Conservation (phyloP, 441 rosid species). For the Arabidopsis hybrid region DNA sequence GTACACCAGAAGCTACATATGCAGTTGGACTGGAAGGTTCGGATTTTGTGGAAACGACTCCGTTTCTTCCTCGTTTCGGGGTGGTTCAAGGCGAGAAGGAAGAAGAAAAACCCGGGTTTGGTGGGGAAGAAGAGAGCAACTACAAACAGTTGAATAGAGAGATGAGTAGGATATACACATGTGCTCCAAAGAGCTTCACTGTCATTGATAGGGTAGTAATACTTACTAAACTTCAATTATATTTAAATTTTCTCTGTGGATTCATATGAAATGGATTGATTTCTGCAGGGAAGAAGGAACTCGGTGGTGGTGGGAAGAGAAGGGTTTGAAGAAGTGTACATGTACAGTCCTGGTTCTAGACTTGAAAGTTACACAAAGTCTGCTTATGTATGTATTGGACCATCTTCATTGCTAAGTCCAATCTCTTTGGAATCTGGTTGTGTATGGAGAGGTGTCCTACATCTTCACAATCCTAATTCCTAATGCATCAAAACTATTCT, state of each 20-base stretch:
- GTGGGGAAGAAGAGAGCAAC: slow-evolving; percentile 71
- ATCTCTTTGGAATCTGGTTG: slow-evolving; percentile 63
- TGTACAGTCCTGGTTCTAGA: slow-evolving; percentile 84
- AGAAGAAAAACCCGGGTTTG: slow-evolving; percentile 29
- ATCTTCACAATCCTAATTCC: slow-evolving; percentile 76
- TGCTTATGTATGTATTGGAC: slow-evolving; percentile 75
- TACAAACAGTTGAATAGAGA: slow-evolving; percentile 69
- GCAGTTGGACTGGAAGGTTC: slow-evolving; percentile 80
- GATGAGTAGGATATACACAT: slow-evolving; percentile 83
- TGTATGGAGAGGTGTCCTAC: slow-evolving; percentile 75
- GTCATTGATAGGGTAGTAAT: slow-evolving; percentile 72
- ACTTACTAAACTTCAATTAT: not conserved
- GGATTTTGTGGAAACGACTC: slow-evolving; percentile 52
- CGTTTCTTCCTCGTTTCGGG: slow-evolving; percentile 55
- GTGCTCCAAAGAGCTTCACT: slow-evolving; percentile 75
- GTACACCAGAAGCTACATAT: slow-evolving; percentile 85
- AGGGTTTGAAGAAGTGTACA: slow-evolving; percentile 78
- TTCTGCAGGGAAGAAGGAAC: slow-evolving; percentile 82
- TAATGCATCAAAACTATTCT: slow-evolving; percentile 18
- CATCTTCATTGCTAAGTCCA: slow-evolving; percentile 74
- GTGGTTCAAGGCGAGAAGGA: slow-evolving; percentile 38
- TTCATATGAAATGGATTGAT: not conserved
- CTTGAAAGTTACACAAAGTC: slow-evolving; percentile 73
- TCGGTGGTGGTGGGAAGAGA: slow-evolving; percentile 71
- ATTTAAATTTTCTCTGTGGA: too few relatives aligned